Evolutionary conservation across 306 rosid genomes (phyloP).

Genomic region (Rubus idaeus): DNA sequence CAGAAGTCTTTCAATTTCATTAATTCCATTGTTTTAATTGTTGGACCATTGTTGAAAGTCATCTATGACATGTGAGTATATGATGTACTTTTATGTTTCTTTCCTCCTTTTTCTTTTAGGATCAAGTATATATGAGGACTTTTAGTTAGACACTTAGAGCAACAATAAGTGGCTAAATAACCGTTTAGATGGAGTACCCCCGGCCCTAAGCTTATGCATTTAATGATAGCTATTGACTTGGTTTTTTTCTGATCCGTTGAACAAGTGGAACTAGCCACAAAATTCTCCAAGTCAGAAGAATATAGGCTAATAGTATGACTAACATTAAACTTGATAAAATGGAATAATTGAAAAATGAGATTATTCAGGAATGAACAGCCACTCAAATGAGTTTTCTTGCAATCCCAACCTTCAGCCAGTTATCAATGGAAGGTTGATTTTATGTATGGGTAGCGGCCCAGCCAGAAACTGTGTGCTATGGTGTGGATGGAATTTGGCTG

Average conservation of each 20-base stretch:
- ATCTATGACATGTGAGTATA: background rate
- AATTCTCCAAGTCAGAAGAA: background rate
- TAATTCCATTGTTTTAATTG: background rate
- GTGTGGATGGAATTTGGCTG: background rate
- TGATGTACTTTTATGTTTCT: background rate
- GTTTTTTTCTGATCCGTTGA: background rate
- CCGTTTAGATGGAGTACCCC: slow-evolving; percentile 1
- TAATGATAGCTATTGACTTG: slow-evolving; percentile 6
- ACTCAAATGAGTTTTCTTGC: no score
- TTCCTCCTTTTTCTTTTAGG: background rate
- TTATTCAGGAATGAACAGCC: no score
- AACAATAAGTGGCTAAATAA: slow-evolving; percentile 18
- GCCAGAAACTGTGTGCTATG: background rate
- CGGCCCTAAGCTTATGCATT: background rate
- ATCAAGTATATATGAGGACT: background rate
- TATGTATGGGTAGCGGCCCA: background rate
- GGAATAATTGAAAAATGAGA: no score
- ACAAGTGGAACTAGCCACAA: background rate
- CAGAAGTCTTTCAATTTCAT: background rate
- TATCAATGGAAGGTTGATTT: background rate
- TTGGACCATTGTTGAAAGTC: background rate
- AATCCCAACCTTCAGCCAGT: background rate
- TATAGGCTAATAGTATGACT: background rate
- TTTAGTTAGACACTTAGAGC: background rate
- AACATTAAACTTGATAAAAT: no score